These are phyloP conservation scores for Biscogniauxia sp. DNA, from an alignment of 2,329 filamentous ascomycete species.

Conservation along the genomic window DNA sequence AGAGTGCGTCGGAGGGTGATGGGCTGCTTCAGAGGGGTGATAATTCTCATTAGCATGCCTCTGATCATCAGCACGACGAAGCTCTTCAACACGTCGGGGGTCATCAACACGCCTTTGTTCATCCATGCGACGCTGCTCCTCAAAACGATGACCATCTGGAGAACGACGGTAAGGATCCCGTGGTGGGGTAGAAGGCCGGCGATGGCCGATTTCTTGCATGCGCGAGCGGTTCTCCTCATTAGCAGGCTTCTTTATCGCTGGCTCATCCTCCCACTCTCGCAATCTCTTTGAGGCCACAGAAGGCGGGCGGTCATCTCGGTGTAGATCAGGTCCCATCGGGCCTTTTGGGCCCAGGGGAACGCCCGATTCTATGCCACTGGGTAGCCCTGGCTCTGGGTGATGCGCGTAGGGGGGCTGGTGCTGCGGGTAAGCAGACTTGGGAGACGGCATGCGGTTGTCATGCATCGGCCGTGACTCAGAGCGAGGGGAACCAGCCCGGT, in stretches of 20 bases:
- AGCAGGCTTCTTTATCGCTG: slow-evolving; percentile 76
- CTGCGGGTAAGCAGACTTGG: slow-evolving; percentile 79
- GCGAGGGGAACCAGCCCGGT: slow-evolving; percentile 76
- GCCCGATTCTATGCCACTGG: slow-evolving; percentile 64
- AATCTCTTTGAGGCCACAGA: slow-evolving; percentile 80
- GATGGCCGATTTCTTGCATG: slow-evolving; percentile 78
- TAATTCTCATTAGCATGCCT: slow-evolving; percentile 76
- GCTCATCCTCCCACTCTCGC: slow-evolving; percentile 90
- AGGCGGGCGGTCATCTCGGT: slow-evolving; percentile 69
- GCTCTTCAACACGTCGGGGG: slow-evolving; percentile 58
- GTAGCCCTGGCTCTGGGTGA: slow-evolving; percentile 60
- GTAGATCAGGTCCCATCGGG: slow-evolving; percentile 62
- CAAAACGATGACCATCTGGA: slow-evolving; percentile 65
- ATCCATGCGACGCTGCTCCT: slow-evolving; percentile 61
- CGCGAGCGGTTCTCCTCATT: slow-evolving; percentile 86
- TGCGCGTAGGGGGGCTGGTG: slow-evolving; percentile 69
- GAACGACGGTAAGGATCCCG: slow-evolving; percentile 72
- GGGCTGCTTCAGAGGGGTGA: slow-evolving; percentile 88
- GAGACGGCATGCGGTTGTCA: slow-evolving; percentile 87
- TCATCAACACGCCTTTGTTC: slow-evolving; percentile 50
- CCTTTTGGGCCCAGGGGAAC: slow-evolving; percentile 58
- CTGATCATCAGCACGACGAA: slow-evolving; percentile 56
- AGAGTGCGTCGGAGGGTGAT: slow-evolving; percentile 68
- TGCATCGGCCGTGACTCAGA: slow-evolving; percentile 74
- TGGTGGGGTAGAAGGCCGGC: slow-evolving; percentile 73